These are phyloP conservation scores for Mycena latifolia DNA, from an alignment of 768 basidiomycete species.

Conservation along the genomic window DNA sequence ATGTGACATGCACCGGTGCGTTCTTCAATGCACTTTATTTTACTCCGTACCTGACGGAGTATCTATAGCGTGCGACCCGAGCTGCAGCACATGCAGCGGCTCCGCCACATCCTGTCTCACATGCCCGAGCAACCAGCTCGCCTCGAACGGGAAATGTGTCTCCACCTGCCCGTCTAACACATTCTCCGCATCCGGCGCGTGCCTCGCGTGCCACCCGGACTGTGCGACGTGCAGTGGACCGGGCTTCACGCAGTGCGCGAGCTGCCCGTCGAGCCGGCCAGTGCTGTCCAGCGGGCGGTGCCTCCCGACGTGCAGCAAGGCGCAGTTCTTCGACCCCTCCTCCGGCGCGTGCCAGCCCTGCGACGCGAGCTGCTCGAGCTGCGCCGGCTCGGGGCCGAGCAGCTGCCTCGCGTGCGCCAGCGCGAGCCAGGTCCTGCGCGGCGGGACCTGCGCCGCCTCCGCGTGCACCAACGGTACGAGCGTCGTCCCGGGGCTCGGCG, in stretches of 20 bases:
- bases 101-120: slow-evolving; percentile 79
- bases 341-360: slow-evolving; percentile 77
- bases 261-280: slow-evolving; percentile 75
- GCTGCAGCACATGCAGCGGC: slow-evolving; percentile 80
- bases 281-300: slow-evolving; percentile 84
- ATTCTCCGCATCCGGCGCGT: slow-evolving; percentile 74
- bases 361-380: slow-evolving; percentile 83
- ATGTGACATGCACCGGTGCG: slow-evolving; percentile 81
- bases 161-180: slow-evolving; percentile 79
- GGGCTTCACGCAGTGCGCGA: slow-evolving; percentile 83
- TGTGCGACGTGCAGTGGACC: slow-evolving; percentile 87
- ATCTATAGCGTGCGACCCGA: slow-evolving; percentile 70
- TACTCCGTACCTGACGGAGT: background rate
- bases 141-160: slow-evolving; percentile 81
- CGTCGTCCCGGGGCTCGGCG: slow-evolving; percentile 78
- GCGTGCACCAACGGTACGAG: slow-evolving; percentile 67
- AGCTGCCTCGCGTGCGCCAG: slow-evolving; percentile 83
- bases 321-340: slow-evolving; percentile 78
- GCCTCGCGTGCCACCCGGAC: slow-evolving; percentile 86
- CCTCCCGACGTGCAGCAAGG: slow-evolving; percentile 79
- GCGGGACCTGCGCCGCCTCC: slow-evolving; percentile 73
- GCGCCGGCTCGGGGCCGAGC: slow-evolving; percentile 74
- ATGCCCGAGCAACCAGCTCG: slow-evolving; percentile 75
- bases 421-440: slow-evolving; percentile 69
- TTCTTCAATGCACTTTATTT: slow-evolving; percentile 18